Evolutionary conservation across 177 flowering plant genomes (phyloP).

Genomic region (Telopea speciosissima): DNA sequence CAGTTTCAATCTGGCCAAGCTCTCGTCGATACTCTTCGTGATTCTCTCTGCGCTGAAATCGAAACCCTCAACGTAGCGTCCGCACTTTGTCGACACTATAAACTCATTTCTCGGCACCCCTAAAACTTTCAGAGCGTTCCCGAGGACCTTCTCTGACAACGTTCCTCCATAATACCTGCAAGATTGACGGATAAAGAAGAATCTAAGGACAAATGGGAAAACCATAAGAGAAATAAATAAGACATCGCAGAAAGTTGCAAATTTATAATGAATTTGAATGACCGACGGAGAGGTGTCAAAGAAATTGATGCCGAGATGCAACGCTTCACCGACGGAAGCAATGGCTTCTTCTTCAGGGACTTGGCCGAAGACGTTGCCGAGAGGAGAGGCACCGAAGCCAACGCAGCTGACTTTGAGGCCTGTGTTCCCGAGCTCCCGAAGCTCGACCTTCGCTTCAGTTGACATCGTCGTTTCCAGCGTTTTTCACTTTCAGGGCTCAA

Average conservation of each 20-base stretch:
- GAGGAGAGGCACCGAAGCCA: conserved; percentile 97
- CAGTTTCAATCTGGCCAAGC: conserved; percentile 81
- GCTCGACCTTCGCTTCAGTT: conserved; percentile 33
- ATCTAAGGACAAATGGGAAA: background rate
- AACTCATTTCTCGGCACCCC: conserved; percentile 62
- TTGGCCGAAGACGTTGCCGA: conserved; percentile 77
- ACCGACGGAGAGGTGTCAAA: conserved; percentile 94
- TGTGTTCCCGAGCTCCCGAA: conserved; percentile 72
- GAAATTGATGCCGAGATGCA: conserved; percentile 85
- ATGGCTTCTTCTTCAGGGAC: conserved; percentile 70
- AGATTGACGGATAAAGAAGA: background rate
- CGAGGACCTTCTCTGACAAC: conserved; percentile 77
- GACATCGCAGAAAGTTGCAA: background rate
- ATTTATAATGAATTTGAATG: background rate
- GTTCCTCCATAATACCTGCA: conserved; percentile 84
- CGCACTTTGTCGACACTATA: conserved; percentile 88
- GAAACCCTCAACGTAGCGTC: conserved; percentile 77
- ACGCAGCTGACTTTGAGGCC: conserved; percentile 76
- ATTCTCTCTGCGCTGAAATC: conserved; percentile 96
- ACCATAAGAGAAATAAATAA: background rate
- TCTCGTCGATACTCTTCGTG: conserved; percentile 85
- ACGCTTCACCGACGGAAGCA: conserved; percentile 67
- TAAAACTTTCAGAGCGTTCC: conserved; percentile 64
- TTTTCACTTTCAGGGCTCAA: no score
- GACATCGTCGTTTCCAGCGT: background rate